phyloP scores from a whole-genome alignment of 2,329 filamentous ascomycete genomes.

The Mariannaea sp. region DNA sequence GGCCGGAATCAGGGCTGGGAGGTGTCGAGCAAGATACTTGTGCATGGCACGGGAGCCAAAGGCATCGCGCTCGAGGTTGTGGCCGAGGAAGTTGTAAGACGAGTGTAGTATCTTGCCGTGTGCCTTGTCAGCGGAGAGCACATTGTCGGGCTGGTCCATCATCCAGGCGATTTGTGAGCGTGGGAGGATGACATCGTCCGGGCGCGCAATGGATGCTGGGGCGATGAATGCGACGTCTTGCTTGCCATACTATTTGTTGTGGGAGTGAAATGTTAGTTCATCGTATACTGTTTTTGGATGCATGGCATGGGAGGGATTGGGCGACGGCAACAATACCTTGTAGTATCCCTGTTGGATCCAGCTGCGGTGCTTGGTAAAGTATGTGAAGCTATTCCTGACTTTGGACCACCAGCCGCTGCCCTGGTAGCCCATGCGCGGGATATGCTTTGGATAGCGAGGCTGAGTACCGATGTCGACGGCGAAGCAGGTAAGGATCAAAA shows the following conservation, averaged over 20 bases:
- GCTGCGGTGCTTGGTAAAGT: slow-evolving; percentile 43
- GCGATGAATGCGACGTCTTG: slow-evolving; percentile 48
- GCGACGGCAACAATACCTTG: slow-evolving; percentile 39
- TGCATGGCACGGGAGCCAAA: slow-evolving; percentile 51
- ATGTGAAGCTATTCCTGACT: slow-evolving; percentile 47
- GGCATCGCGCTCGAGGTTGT: slow-evolving; percentile 40
- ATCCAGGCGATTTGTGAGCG: slow-evolving; percentile 51
- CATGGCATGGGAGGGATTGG: not conserved
- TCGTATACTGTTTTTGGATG: not conserved
- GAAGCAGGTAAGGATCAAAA: slow-evolving; percentile 47
- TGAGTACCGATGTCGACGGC: slow-evolving; percentile 46
- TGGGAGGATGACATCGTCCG: slow-evolving; percentile 52
- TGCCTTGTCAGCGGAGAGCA: slow-evolving; percentile 48
- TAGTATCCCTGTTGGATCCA: slow-evolving; percentile 52
- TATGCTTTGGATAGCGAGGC: slow-evolving; percentile 46
- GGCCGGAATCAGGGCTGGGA: slow-evolving; percentile 46
- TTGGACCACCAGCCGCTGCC: slow-evolving; percentile 42
- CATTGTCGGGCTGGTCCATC: slow-evolving; percentile 51
- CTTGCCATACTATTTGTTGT: slow-evolving; percentile 52
- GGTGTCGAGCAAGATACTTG: slow-evolving; percentile 49
- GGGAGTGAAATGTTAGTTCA: not conserved
- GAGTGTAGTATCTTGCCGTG: slow-evolving; percentile 47
- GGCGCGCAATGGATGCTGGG: slow-evolving; percentile 47
- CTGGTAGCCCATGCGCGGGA: slow-evolving; percentile 48
- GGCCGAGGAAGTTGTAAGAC: slow-evolving; percentile 51